Percentiles rank a stretch among this genome's conserved stretches.
Conservation (phyloP, 441 rosid species). For the Euphorbia neoarborescens region DNA sequence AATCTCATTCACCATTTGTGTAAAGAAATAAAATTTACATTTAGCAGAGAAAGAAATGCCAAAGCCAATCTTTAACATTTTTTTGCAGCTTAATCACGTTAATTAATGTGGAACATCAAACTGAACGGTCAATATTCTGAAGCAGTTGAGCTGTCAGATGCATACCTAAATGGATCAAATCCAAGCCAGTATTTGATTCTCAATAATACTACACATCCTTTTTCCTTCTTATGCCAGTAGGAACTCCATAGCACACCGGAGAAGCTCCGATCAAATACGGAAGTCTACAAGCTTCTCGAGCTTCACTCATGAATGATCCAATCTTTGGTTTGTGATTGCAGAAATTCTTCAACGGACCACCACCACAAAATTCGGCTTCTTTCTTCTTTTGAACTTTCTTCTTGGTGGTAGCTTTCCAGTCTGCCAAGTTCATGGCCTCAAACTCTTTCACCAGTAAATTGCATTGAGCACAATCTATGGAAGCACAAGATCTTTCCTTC, state of each 20-base stretch:
- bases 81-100: too few species aligned
- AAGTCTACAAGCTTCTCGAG: constrained; percentile 70
- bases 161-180: background rate
- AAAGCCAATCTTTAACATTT: too few species aligned
- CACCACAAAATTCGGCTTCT: constrained; percentile 21
- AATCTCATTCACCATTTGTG: too few species aligned
- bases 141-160: background rate
- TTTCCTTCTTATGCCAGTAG: constrained; percentile 60
- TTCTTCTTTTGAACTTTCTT: constrained; percentile 39
- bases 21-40: too few species aligned
- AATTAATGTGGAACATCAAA: background rate
- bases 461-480: constrained; percentile 38
- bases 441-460: constrained; percentile 47
- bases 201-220: constrained; percentile 25
- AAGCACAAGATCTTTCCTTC: constrained; percentile 45
- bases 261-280: constrained; percentile 81
- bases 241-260: constrained; percentile 92
- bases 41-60: too few species aligned
- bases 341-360: constrained; percentile 17
- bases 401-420: constrained; percentile 34
- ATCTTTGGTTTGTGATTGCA: constrained; percentile 54
- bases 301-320: constrained; percentile 68
- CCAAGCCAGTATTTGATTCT: background rate
- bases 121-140: too few species aligned
- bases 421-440: constrained; percentile 41